Evolutionary conservation across 2,329 filamentous ascomycete species (phyloP).

Genomic region (Aspergillus sp.): DNA sequence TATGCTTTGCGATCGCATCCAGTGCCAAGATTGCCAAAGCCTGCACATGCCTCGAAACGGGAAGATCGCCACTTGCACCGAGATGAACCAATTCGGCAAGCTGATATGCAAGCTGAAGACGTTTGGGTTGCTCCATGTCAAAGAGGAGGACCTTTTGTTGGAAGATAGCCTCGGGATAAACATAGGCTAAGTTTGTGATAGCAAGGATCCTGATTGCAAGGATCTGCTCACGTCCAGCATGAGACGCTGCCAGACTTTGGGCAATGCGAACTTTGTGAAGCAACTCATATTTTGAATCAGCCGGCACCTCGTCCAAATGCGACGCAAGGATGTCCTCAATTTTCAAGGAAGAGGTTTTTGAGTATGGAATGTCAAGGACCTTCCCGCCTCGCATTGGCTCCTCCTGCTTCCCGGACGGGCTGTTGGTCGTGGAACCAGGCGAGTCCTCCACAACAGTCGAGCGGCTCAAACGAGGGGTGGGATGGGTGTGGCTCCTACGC

Average conservation of each 20-base stretch:
- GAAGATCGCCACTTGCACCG: constrained; percentile 59
- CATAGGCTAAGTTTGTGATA: constrained; percentile 84
- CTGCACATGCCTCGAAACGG: constrained; percentile 70
- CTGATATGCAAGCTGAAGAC: constrained; percentile 85
- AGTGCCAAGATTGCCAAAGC: constrained; percentile 73
- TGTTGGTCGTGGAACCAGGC: constrained; percentile 44
- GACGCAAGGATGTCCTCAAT: constrained; percentile 33
- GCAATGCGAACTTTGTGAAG: constrained; percentile 76
- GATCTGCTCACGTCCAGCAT: constrained; percentile 63
- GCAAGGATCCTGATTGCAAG: constrained; percentile 77
- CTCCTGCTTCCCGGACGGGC: constrained; percentile 29
- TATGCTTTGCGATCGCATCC: constrained; percentile 77
- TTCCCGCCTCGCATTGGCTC: constrained; percentile 40
- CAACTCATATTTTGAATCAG: constrained; percentile 71
- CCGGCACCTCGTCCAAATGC: constrained; percentile 58
- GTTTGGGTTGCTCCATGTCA: constrained; percentile 81
- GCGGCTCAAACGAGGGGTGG: constrained; percentile 47
- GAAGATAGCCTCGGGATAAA: constrained; percentile 76
- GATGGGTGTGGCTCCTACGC: constrained; percentile 59
- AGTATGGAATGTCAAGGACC: constrained; percentile 57
- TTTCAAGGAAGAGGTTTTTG: constrained; percentile 35
- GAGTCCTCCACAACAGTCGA: constrained; percentile 41
- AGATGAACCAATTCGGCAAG: constrained; percentile 87
- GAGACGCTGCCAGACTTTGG: constrained; percentile 65
- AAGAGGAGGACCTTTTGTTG: constrained; percentile 77